Evolutionary conservation across 257 asterid species (phyloP), one percentile per base, ranked within the genome.

Genomic region (Coffea eugenioides): DNA sequence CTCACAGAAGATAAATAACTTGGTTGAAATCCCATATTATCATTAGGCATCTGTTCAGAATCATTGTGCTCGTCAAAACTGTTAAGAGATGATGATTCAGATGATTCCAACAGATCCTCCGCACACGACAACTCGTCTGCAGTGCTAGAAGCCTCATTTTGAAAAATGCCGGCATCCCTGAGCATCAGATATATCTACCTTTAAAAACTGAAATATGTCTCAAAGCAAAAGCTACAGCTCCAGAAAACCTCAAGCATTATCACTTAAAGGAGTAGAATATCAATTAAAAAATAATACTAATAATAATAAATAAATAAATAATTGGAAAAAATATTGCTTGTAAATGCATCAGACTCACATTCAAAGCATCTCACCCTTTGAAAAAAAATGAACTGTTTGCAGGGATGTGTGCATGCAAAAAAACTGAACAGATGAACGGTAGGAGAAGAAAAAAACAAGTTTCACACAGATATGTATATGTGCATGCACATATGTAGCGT

Each of bases 1-100:
- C 85, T 91, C 81, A 95, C 86, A 83, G 93, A 93, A 80, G 95
- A 90, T 72, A 94, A 84, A 82, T 88, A 94, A 83, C 84, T 86
- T 71, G 86, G 89, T 75, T 88, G 87, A 73, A 80, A 56, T 45
- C 31, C 77, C 69, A 66, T 54, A 79, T 52, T 80, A 77, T 64
- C 66, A 64, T 71, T 78, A 74, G 52, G 69, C 82, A 69, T 82
- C 69, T 78, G 87, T 76, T 86, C 93, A 80, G 83, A 80, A 76
- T 87, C 92, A 45, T 81, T 84, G 84, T 83, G 86, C 86, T 87
- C 98, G 73, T 90, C 93, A 41, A 79, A 84, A 82, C 89, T 81
- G 57, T 86, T 88, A 71, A 87, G 76, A 77, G 92, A 95, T 72
- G 97, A 88, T 83, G 87, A 87, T 62, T 88, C 97, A 80, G 93